A percentile compares a stretch with the other conserved stretches of the same genome.
phyloP scores from a whole-genome alignment of 2,329 filamentous ascomycete genomes.

The Fusarium domesticum region DNA sequence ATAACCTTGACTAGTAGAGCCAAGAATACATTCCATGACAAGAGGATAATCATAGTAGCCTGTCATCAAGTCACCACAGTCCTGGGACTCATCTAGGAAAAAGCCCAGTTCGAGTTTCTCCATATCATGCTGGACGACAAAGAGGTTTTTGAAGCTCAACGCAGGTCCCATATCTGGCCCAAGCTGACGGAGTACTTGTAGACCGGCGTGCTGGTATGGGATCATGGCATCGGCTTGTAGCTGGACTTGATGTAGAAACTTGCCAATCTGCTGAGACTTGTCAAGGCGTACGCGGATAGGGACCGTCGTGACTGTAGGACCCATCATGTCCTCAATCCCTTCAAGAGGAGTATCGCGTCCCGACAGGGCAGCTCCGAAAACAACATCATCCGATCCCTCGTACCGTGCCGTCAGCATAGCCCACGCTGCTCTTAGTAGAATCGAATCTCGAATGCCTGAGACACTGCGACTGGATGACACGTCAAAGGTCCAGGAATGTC shows the following conservation, averaged over 20 bases:
- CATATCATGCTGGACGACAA: conserved; percentile 28
- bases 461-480: too few relatives aligned
- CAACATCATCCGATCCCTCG: conserved; percentile 14
- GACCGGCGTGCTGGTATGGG: conserved; percentile 30
- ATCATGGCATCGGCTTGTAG: conserved; percentile 17
- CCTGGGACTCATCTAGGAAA: too few relatives aligned
- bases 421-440: conserved; percentile 11
- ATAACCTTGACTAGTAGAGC: too few relatives aligned
- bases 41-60: too few relatives aligned
- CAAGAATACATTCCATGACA: too few relatives aligned
- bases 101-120: too few relatives aligned
- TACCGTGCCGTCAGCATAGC: conserved; percentile 10
- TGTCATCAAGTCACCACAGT: too few relatives aligned
- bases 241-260: conserved; percentile 3
- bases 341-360: conserved; percentile 15
- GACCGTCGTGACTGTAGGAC: conserved; percentile 15
- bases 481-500: too few relatives aligned
- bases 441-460: too few relatives aligned
- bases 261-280: background rate
- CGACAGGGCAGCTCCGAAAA: conserved; percentile 17
- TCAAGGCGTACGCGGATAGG: conserved; percentile 11
- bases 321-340: conserved; percentile 11
- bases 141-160: conserved; percentile 27
- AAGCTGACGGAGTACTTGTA: conserved; percentile 30
- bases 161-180: conserved; percentile 12